Percentiles rank a stretch among this genome's conserved stretches.
Evolutionary conservation across 345 rosid genomes (phyloP).

Genomic region (Hibiscus tridactylites): DNA sequence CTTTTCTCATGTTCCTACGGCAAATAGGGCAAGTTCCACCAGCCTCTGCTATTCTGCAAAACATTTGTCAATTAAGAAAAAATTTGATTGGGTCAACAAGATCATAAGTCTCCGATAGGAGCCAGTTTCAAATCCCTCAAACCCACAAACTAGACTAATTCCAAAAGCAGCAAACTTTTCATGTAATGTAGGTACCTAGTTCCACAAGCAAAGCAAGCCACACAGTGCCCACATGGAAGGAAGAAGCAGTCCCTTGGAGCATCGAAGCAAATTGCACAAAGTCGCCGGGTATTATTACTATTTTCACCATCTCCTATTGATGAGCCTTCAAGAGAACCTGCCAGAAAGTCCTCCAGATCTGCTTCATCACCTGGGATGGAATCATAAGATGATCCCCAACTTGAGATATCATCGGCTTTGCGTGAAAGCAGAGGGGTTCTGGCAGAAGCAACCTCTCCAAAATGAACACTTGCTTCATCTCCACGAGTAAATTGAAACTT

Average conservation of each 20-base stretch:
- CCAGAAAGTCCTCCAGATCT: slow-evolving; percentile 53
- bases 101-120: not conserved
- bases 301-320: slow-evolving; percentile 47
- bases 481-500: slow-evolving; percentile 38
- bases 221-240: slow-evolving; percentile 97
- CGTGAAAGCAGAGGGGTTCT: slow-evolving; percentile 69
- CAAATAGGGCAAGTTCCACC: slow-evolving; percentile 80
- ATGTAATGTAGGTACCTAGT: slow-evolving; percentile 45
- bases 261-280: slow-evolving; percentile 95
- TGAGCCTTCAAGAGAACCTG: slow-evolving; percentile 32
- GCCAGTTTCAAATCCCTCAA: not conserved
- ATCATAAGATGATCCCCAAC: slow-evolving; percentile 93
- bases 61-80: not conserved
- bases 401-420: slow-evolving; percentile 84
- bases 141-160: not conserved
- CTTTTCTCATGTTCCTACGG: slow-evolving; percentile 79
- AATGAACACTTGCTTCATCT: slow-evolving; percentile 26
- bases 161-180: not conserved
- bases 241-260: slow-evolving; percentile 98
- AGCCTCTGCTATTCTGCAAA: slow-evolving; percentile 77
- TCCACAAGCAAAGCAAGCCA: slow-evolving; percentile 88
- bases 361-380: slow-evolving; percentile 61
- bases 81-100: not conserved
- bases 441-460: slow-evolving; percentile 28
- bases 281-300: slow-evolving; percentile 63